These are phyloP conservation scores for Diaporthe longicolla DNA, from an alignment of 2,329 filamentous ascomycete genomes.

Conservation along the genomic window DNA sequence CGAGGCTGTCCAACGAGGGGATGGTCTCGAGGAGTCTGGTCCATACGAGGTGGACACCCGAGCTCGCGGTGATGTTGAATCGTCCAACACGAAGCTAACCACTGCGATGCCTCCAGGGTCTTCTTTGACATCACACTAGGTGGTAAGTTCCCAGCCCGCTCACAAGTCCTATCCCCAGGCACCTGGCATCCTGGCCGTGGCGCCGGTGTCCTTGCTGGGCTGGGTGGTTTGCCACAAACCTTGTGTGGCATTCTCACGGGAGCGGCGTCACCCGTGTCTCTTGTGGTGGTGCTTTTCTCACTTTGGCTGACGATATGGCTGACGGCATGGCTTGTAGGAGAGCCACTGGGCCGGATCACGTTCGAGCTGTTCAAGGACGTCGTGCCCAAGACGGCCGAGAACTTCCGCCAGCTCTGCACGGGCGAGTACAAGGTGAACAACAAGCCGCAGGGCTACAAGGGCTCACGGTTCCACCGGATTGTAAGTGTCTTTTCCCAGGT, in stretches of 20 bases:
- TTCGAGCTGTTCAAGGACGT: conserved; percentile 91
- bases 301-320: too few relatives aligned
- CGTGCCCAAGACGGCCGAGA: conserved; percentile 91
- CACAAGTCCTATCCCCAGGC: background rate
- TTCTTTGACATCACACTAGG: conserved; percentile 72
- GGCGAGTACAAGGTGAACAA: conserved; percentile 89
- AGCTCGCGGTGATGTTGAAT: too few relatives aligned
- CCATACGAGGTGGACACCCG: too few relatives aligned
- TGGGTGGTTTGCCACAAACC: background rate
- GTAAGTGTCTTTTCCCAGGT: conserved; percentile 63
- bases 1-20: too few relatives aligned
- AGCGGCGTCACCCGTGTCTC: too few relatives aligned
- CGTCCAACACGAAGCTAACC: too few relatives aligned
- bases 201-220: background rate
- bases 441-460: conserved; percentile 92
- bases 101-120: conserved; percentile 44
- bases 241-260: too few relatives aligned
- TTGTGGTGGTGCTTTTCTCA: too few relatives aligned
- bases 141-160: conserved; percentile 63
- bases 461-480: conserved; percentile 93
- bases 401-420: conserved; percentile 97
- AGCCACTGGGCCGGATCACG: conserved; percentile 87
- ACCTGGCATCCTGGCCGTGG: background rate
- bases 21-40: too few relatives aligned
- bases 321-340: conserved; percentile 66